Evolutionary conservation across 139 green algal species (phyloP).

Genomic region (Tetraselmis chui): DNA sequence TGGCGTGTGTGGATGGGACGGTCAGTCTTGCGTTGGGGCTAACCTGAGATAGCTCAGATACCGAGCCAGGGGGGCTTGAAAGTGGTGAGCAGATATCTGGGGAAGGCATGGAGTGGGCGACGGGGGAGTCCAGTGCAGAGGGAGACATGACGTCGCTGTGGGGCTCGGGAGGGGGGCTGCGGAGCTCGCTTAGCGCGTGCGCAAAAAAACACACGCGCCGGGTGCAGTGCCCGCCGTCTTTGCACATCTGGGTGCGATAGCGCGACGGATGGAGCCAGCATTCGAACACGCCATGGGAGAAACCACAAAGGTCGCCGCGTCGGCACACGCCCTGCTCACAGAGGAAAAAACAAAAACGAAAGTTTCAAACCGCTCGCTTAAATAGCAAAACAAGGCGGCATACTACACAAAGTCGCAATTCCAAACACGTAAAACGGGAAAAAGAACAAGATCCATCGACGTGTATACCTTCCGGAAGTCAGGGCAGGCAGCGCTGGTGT

Average conservation of each 20-base stretch:
- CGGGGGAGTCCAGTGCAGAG: not conserved
- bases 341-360: not conserved
- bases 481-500: conserved; percentile 75
- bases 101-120: not conserved
- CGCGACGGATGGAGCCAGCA: conserved; percentile 91
- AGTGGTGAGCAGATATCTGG: not conserved
- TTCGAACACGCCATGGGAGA: conserved; percentile 95
- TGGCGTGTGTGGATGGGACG: no score
- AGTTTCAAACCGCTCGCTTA: not conserved
- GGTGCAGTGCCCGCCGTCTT: not conserved
- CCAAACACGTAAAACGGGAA: not conserved
- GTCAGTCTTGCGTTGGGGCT: not conserved
- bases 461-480: conserved; percentile 72
- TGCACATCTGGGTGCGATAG: conserved; percentile 74
- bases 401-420: not conserved
- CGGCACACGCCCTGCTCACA: conserved; percentile 70
- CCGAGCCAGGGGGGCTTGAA: not conserved
- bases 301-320: conserved; percentile 79
- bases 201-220: not conserved
- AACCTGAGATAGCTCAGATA: not conserved
- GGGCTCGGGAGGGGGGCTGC: not conserved
- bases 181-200: not conserved
- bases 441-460: not conserved
- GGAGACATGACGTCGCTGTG: not conserved
- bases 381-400: not conserved